Evolutionary conservation across 257 asterid genomes (phyloP).

Genomic region (Thymus mandschuricus): DNA sequence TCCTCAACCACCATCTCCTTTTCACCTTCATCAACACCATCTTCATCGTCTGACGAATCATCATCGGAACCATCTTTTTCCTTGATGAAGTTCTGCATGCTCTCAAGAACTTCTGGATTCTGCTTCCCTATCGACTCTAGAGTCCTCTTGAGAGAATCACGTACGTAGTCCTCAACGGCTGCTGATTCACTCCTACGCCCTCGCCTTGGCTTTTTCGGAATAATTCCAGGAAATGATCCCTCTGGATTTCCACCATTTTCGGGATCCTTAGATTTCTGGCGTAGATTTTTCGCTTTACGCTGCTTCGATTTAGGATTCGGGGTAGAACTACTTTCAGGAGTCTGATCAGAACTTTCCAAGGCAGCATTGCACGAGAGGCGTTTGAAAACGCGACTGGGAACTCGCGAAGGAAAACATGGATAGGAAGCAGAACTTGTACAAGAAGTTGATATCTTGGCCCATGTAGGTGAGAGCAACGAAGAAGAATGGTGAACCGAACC

Average conservation of each 20-base stretch:
- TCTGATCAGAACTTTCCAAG: constrained; percentile 39
- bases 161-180: constrained; percentile 90
- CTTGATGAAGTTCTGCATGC: constrained; percentile 65
- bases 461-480: constrained; percentile 34
- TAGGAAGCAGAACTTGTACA: constrained; percentile 30
- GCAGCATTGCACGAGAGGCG: constrained; percentile 46
- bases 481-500: constrained; percentile 25
- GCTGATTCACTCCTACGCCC: constrained; percentile 91
- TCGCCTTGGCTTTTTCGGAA: constrained; percentile 79
- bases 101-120: constrained; percentile 64
- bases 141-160: constrained; percentile 58
- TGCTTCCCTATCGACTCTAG: constrained; percentile 68
- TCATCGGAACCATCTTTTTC: constrained; percentile 43
- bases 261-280: constrained; percentile 34
- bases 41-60: constrained; percentile 43
- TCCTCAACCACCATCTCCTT: constrained; percentile 68
- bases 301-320: constrained; percentile 36
- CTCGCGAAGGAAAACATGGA: constrained; percentile 29
- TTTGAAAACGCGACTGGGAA: constrained; percentile 27
- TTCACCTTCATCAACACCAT: constrained; percentile 39
- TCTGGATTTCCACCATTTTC: constrained; percentile 38
- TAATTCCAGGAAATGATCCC: constrained; percentile 48
- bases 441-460: constrained; percentile 23
- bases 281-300: constrained; percentile 30
- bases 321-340: constrained; percentile 35